Evolutionary conservation across 768 basidiomycete species (phyloP).

Genomic region (Tulasnella sp.): DNA sequence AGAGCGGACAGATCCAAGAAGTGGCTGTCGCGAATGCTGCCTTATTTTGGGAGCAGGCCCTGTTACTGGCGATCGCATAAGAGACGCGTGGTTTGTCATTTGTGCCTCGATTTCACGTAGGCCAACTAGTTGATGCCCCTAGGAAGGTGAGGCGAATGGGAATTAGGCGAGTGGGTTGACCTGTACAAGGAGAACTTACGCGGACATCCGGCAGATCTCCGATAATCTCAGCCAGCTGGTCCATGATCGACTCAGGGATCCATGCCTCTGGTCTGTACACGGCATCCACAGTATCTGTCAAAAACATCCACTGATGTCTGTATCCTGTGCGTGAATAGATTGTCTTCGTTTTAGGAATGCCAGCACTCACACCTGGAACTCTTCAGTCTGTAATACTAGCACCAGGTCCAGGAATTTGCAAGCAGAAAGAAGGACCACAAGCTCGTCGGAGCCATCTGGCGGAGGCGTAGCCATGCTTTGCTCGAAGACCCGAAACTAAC

Average conservation of each 20-base stretch:
- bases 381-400: slow-evolving; percentile 88
- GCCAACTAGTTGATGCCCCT: neutral
- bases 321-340: neutral
- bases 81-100: no score
- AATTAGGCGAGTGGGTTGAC: neutral
- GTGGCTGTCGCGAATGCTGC: slow-evolving; percentile 45
- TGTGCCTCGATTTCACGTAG: no score
- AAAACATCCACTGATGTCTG: slow-evolving; percentile 94
- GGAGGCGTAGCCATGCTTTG: slow-evolving; percentile 61
- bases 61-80: no score
- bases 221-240: slow-evolving; percentile 76
- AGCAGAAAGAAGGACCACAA: slow-evolving; percentile 74
- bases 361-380: slow-evolving; percentile 79
- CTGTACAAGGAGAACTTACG: neutral
- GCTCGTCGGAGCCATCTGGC: slow-evolving; percentile 71
- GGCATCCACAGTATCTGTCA: slow-evolving; percentile 95
- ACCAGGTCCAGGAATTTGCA: slow-evolving; percentile 91
- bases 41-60: no score
- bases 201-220: slow-evolving; percentile 44
- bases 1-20: slow-evolving; percentile 55
- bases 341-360: neutral
- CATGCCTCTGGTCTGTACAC: slow-evolving; percentile 78
- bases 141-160: neutral
- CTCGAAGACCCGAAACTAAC: slow-evolving; percentile 83
- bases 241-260: slow-evolving; percentile 80